These are phyloP conservation scores for Hypholoma fasciculare DNA, from an alignment of 768 basidiomycete species.

Conservation along the genomic window DNA sequence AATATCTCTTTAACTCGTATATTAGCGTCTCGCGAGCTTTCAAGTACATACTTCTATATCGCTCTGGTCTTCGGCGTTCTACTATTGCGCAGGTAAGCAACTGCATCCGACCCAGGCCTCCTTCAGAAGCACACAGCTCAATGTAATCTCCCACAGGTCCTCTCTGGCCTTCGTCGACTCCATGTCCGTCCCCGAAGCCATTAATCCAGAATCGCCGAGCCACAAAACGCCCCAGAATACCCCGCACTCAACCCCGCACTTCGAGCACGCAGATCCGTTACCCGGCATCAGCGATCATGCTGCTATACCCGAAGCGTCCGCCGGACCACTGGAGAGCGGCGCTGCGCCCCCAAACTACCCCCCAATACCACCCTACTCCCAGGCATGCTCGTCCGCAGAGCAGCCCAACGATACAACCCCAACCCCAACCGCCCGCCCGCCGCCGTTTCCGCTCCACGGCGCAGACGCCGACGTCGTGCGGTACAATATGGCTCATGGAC, in stretches of 20 bases:
- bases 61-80: too few species aligned
- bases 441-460: neutral
- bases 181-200: neutral
- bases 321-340: neutral
- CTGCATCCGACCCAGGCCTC: too few species aligned
- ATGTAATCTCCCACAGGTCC: too few species aligned
- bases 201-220: neutral
- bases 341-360: neutral
- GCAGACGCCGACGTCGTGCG: slow-evolving; percentile 6
- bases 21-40: too few species aligned
- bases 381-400: neutral
- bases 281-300: neutral
- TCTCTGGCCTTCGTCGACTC: neutral
- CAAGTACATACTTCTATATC: too few species aligned
- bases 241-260: neutral
- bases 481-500: slow-evolving; percentile 15
- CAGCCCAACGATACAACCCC: neutral
- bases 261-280: neutral
- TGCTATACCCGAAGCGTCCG: neutral
- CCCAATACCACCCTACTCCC: neutral
- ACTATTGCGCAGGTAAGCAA: too few species aligned
- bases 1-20: too few species aligned
- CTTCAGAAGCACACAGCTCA: too few species aligned
- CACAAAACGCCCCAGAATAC: neutral
- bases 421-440: too few species aligned